Conservation (phyloP, 257 asterid genomes). For the Jasminum sambac region DNA sequence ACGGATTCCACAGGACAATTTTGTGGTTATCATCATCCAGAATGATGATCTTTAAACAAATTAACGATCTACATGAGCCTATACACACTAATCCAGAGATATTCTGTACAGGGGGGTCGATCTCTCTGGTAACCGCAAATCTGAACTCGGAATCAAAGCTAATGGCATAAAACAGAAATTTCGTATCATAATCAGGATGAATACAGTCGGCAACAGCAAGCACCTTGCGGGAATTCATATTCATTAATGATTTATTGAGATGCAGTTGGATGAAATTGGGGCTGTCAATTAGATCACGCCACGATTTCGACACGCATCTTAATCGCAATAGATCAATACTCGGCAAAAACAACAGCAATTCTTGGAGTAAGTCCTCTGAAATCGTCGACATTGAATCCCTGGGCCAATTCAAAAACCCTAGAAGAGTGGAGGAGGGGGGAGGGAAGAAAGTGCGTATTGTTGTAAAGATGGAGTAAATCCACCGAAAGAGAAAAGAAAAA, state of each 20-base stretch:
- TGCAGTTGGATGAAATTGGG: background rate
- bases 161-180: background rate
- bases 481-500: too few species aligned
- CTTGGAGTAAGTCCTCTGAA: background rate
- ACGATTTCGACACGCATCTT: constrained; percentile 13
- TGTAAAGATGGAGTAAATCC: too few species aligned
- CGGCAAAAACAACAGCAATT: background rate
- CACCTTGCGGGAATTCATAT: background rate
- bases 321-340: background rate
- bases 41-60: background rate
- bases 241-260: background rate
- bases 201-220: background rate
- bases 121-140: background rate
- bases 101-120: background rate
- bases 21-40: background rate
- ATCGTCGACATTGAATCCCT: background rate
- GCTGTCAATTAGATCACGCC: constrained; percentile 4
- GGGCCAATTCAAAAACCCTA: too few species aligned
- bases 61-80: background rate
- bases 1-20: background rate
- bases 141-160: background rate
- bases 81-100: background rate
- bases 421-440: too few species aligned
- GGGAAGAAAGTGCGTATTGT: too few species aligned
- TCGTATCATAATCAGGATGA: background rate